A percentile compares a stretch with the other conserved stretches of the same genome.
Conservation (phyloP, 2,329 filamentous ascomycete species). For the Zalaria sp. region DNA sequence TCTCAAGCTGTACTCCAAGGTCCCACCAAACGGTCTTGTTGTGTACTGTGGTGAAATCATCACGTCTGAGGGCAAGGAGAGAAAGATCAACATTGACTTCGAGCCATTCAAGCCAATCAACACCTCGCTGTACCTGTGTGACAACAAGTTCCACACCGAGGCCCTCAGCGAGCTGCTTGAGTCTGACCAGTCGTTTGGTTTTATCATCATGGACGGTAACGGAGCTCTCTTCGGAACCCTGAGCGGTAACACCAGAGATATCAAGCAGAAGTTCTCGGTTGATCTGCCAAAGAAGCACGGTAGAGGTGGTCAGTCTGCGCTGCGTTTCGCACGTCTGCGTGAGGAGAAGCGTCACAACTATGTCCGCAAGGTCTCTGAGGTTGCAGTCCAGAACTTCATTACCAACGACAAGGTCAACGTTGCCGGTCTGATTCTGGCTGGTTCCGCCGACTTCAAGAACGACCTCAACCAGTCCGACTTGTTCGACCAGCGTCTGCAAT, state of each 20-base stretch:
- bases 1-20: conserved; percentile 97
- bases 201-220: conserved; percentile 99
- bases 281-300: conserved; percentile 99
- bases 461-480: conserved; percentile 95
- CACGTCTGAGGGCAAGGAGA: conserved; percentile 94
- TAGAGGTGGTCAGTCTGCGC: conserved; percentile 97
- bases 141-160: conserved; percentile 99
- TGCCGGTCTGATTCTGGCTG: conserved; percentile 84
- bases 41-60: conserved; percentile 99
- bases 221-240: conserved; percentile 93
- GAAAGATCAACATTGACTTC: conserved; percentile 99
- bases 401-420: conserved; percentile 98
- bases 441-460: conserved; percentile 99
- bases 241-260: conserved; percentile 91
- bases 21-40: conserved; percentile 91
- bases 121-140: conserved; percentile 95
- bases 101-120: conserved; percentile 99
- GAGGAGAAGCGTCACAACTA: conserved; percentile 99
- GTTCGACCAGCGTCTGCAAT: conserved; percentile 81
- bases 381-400: conserved; percentile 98
- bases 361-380: conserved; percentile 93
- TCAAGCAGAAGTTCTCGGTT: conserved; percentile 96
- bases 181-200: conserved; percentile 97
- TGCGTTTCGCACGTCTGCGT: conserved; percentile 98
- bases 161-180: conserved; percentile 92